Evolutionary conservation across 2,329 filamentous ascomycete species (phyloP), one percentile per base, ranked within the genome.

Genomic region (Lojkania enalia): DNA sequence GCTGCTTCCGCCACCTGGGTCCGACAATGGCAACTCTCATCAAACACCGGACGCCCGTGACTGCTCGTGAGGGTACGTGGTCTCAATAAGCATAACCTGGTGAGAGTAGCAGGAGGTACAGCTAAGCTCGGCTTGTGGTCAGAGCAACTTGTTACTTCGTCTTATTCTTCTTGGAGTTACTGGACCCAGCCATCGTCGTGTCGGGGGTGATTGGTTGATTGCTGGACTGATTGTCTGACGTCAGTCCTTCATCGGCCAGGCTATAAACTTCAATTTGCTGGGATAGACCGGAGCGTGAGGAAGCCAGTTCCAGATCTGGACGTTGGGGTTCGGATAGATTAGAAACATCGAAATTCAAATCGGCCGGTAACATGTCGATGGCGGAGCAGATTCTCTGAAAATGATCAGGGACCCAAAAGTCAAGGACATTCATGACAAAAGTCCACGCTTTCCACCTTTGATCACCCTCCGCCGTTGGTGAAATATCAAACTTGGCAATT

Each of bases 401-500:
- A 27, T 39, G 44, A 6, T 35, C 23, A 13, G 45, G 48, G 33
- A 48, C 14, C 51, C 39, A 54, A 31, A 40, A 40, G 41, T 54
- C 42, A 21, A 46, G 46, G 32, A 54, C 19, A 30, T 51, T 54
- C 30, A 21, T 20, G 16, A 40, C 20, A 40, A 51, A 48, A 33
- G 31, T 41, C 13, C 37, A 48, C 35, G 25, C 41, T 9, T 30
- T 46, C 29, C 33, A 49, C 23, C 20, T 5, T 33, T 15, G 30
- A 27, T 45, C 37, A 25, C 49, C 33, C 16, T 44, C 15, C 31
- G 16, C 38, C 42, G 30, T 48, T 25, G 16, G 38, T 38, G 35
- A 33, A 40, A 48, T 48, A 29, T 42, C 27, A 32, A 51, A 58
- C 18, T 40, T 43, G 27, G 14, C 31, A 11, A 58, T 58, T 44